Conservation (phyloP, 352 stramenopile species). For the Pythium grandisporangium region DNA sequence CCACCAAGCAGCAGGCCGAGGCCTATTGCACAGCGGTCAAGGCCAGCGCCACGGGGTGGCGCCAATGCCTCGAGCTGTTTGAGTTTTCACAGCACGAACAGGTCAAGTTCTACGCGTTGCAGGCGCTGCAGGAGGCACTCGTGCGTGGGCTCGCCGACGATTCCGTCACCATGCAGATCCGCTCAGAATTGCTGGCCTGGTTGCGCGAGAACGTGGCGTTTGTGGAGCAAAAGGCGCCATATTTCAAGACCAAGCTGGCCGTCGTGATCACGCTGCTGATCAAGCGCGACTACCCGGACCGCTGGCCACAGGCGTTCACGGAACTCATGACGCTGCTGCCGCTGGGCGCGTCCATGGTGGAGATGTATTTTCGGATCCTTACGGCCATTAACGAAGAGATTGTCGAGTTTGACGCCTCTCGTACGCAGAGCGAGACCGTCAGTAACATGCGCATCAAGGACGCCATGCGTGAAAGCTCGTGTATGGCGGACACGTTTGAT, state of each 20-base stretch:
- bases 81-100: conserved; percentile 52
- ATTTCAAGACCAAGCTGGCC: conserved; percentile 80
- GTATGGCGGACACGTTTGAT: conserved; percentile 73
- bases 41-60: conserved; percentile 34
- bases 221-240: conserved; percentile 53
- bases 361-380: conserved; percentile 89
- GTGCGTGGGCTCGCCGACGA: conserved; percentile 24
- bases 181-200: conserved; percentile 49
- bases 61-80: conserved; percentile 61
- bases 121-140: conserved; percentile 62
- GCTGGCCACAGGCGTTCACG: conserved; percentile 79
- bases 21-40: conserved; percentile 57
- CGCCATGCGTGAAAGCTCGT: conserved; percentile 70
- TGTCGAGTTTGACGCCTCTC: conserved; percentile 76
- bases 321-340: conserved; percentile 75
- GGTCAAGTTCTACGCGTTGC: conserved; percentile 79
- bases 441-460: conserved; percentile 86
- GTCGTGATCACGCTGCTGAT: conserved; percentile 79
- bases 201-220: conserved; percentile 47
- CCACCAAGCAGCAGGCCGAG: conserved; percentile 64
- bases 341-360: conserved; percentile 66
- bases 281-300: conserved; percentile 84
- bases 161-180: conserved; percentile 35
- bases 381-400: conserved; percentile 88
- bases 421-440: conserved; percentile 38